phyloP scores from a whole-genome alignment of 805 yeast genomes.

The Metschnikowia chrysomelidarum region DNA sequence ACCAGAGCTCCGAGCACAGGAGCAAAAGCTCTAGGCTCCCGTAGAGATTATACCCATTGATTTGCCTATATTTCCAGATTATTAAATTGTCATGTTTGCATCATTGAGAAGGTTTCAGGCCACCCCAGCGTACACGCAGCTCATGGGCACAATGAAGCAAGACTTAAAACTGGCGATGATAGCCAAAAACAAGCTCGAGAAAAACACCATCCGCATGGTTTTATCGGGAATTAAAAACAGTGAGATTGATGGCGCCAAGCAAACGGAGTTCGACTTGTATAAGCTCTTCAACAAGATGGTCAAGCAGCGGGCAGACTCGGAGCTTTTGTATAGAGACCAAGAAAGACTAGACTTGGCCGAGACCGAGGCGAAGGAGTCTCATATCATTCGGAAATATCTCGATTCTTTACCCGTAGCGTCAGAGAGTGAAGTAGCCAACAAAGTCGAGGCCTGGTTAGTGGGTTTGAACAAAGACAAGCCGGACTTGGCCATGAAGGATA shows the following conservation, averaged over 20 bases:
- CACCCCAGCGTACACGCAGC: slow-evolving; percentile 33
- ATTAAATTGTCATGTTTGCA: slow-evolving; percentile 14
- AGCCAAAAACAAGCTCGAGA: slow-evolving; percentile 22
- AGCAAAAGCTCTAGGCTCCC: too few relatives aligned
- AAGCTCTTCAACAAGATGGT: slow-evolving; percentile 36
- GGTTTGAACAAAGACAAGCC: slow-evolving; percentile 4
- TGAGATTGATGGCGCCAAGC: slow-evolving; percentile 25
- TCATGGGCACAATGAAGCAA: slow-evolving; percentile 17
- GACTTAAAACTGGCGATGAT: slow-evolving; percentile 28
- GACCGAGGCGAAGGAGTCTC: slow-evolving; percentile 49
- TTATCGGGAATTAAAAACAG: slow-evolving; percentile 44
- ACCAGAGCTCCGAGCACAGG: too few relatives aligned
- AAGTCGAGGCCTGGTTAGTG: slow-evolving; percentile 26
- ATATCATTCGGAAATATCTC: slow-evolving; percentile 40
- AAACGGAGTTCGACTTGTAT: slow-evolving; percentile 22
- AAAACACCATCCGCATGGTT: slow-evolving; percentile 45
- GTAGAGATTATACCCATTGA: too few relatives aligned
- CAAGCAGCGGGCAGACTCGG: slow-evolving; percentile 49
- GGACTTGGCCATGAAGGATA: slow-evolving; percentile 9
- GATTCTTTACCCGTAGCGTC: slow-evolving; percentile 47
- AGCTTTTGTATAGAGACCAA: slow-evolving; percentile 44
- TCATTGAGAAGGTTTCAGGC: slow-evolving; percentile 29
- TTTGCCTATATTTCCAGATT: too few relatives aligned
- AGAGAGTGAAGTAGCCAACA: slow-evolving; percentile 36
- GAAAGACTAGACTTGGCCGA: slow-evolving; percentile 52